phyloP scores from a whole-genome alignment of 2,329 filamentous ascomycete genomes.

The Stemphylium lycopersici region DNA sequence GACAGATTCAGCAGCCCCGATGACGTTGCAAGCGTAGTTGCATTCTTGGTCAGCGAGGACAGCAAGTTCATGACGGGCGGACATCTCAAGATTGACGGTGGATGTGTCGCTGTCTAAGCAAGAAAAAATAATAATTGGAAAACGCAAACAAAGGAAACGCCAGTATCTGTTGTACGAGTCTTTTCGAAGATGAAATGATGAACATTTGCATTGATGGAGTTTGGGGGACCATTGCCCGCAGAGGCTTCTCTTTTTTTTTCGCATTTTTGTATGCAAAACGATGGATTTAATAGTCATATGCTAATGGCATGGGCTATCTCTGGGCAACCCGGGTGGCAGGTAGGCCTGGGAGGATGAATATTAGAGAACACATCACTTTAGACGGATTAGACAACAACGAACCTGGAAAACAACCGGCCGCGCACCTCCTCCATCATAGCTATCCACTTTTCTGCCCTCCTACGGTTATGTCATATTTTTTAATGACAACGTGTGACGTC shows the following conservation, averaged over 20 bases:
- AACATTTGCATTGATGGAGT: conserved; percentile 29
- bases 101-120: conserved; percentile 36
- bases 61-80: conserved; percentile 50
- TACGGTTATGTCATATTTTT: too few species aligned
- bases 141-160: too few species aligned
- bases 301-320: too few species aligned
- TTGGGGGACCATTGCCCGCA: conserved; percentile 13
- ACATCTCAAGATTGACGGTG: conserved; percentile 44
- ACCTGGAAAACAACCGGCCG: too few species aligned
- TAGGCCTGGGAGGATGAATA: too few species aligned
- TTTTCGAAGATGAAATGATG: not conserved
- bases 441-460: too few species aligned
- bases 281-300: not conserved
- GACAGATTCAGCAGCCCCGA: conserved; percentile 47
- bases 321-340: too few species aligned
- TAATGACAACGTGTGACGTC: too few species aligned
- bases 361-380: too few species aligned
- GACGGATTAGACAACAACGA: too few species aligned
- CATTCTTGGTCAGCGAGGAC: conserved; percentile 49
- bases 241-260: not conserved
- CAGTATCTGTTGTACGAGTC: not conserved
- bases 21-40: conserved; percentile 49
- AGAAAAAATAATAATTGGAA: not conserved
- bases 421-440: too few species aligned
- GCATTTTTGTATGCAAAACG: not conserved